Evolutionary conservation across 768 basidiomycete genomes (phyloP), one percentile per base, ranked within the genome.

Genomic region (Amanita pseudoporphyria): DNA sequence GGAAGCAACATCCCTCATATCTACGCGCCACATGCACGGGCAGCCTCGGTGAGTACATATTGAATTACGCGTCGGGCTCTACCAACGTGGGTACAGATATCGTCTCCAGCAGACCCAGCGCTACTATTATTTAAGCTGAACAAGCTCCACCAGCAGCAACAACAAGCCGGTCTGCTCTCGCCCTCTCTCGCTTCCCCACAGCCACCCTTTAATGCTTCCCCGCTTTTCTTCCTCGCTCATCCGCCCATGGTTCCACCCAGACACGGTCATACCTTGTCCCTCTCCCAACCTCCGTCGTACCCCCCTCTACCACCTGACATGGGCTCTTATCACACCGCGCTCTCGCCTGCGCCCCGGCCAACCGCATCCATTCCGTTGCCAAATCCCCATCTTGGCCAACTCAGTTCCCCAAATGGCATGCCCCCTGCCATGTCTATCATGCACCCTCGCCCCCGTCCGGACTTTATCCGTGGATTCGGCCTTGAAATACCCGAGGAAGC

Each of bases 91-190:
- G 39, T 43, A 45, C 58, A 92, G 89, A 87, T 91, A 65, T 91
- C 89, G 1, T 90, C 87, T n/a, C 87, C 89, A 24, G 88, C 88
- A 3, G 89, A 91, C 60, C 88, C 89, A 24, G 84, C 85, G 16
- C 64, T 92, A 19, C 70, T 92, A 16, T 74, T 80, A 55, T 89
- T 84, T 67, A 90, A 88, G 63, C 71, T 91, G 38, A 88, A 87
- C 67, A 88, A 87, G 64, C 71, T 92, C 7, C 88, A 88, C 54
- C 74, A 82, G 0, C 84, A 87, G 9, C 87, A 88, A 54, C 74
- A 82, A 0, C 84, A 87, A 56, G 68, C 75, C 56, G 61, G 58
- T 14, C 74, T 76, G 3, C 67, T 73, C 3, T 60, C 70, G 1
- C 71, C 69, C 47, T 87, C 85, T 1, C 61, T 81, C 24, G 64